Evolutionary conservation across 169 alveolate genomes (phyloP), one percentile per base, ranked within the genome.

Genomic region (Amoebophrya sp.): DNA sequence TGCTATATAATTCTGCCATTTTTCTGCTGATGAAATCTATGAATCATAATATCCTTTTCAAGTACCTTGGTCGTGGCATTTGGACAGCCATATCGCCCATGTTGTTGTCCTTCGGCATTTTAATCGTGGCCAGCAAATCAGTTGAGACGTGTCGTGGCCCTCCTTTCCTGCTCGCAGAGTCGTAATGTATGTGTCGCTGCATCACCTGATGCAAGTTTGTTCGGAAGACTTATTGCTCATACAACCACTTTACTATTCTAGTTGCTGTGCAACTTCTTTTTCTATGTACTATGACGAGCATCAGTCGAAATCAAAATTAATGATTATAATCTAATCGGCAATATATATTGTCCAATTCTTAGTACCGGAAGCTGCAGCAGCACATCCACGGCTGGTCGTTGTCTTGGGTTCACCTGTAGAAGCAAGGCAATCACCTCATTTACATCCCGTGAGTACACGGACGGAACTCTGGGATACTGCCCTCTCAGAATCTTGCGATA

Each of bases 381-480:
- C 6, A 47, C 65, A 18, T 47, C 65, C 65, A 47, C 65, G 29
- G 65, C 65, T 18, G 65, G 65, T 6, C 65, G 65, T 47, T 47
- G 65, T 18, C 65, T 6, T 6, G 65, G 65, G 18, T 47, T 47
- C 29, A 47, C 65, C 65, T 47, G 65, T 18, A 47, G 65, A 18
- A 47, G 65, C 65, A 47, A 18, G 29, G 65, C 65, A 18, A 47
- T 94, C 6, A 95, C 91, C 41, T 93, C 92, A 39, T 89, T 65
- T 39, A 96, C 90, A 90, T 96, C 97, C 38, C 89, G 41, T 0
- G 95, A 93, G 92, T 78, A 96, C 38, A 90, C 89, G 6, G 91
- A 65, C n/a, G 96, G 96, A 53, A 96, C 94, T 89, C 94, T 92
- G 10, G 96, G 96, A 91, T 95, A 95, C 26, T 91, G 90, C 24